phyloP scores from a whole-genome alignment of 108 stramenopile species.

The Heterococcus sp. region DNA sequence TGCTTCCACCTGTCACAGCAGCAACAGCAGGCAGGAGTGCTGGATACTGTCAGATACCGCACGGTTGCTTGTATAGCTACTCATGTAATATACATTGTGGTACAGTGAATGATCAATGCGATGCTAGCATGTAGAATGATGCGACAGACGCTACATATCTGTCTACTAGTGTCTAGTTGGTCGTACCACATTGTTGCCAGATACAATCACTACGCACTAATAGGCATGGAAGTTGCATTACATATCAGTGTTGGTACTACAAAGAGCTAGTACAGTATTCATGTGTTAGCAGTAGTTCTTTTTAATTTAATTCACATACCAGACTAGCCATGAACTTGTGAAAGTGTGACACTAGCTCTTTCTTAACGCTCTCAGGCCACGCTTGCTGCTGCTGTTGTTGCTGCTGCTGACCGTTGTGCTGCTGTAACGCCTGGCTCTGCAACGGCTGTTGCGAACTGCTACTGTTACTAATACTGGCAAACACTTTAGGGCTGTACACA shows the following conservation, averaged over 20 bases:
- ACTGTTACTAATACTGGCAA: not conserved
- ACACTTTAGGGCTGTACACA: constrained; percentile 40
- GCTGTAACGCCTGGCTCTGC: not conserved
- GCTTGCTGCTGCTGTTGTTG: constrained; percentile 15
- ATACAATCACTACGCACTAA: not conserved
- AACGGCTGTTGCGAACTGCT: not conserved
- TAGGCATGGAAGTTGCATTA: not conserved
- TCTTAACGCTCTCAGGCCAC: constrained; percentile 59
- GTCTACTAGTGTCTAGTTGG: not conserved
- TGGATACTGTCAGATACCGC: too few species aligned
- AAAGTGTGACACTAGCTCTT: constrained; percentile 59
- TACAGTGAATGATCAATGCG: too few species aligned
- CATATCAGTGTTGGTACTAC: not conserved
- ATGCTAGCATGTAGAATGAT: too few species aligned
- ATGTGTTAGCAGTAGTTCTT: not conserved
- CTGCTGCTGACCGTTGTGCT: not conserved
- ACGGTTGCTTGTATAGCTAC: too few species aligned
- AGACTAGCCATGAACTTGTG: constrained; percentile 66
- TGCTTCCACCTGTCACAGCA: not conserved
- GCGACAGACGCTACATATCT: not conserved
- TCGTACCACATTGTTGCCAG: not conserved
- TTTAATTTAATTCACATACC: constrained; percentile 20
- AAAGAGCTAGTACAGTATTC: not conserved
- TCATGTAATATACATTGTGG: too few species aligned
- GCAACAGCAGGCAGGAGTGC: too few species aligned